A percentile compares a stretch with the other conserved stretches of the same genome.
Evolutionary conservation across 306 rosid genomes (phyloP).

Genomic region (Corylus heterophylla): DNA sequence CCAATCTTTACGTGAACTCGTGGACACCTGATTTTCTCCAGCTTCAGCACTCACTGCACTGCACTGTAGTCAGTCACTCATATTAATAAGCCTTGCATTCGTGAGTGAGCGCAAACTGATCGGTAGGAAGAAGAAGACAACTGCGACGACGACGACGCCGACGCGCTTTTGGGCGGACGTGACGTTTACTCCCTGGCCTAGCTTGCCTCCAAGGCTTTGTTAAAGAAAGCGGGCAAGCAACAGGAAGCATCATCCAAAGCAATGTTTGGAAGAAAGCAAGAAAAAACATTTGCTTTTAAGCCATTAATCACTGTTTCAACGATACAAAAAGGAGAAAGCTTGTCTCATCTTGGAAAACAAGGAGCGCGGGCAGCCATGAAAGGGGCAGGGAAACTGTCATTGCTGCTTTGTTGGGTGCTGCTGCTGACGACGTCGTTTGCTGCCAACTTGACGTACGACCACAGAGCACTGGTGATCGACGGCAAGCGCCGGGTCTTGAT

Average conservation of each 20-base stretch:
- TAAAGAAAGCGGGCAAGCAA: too few species aligned
- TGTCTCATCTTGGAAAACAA: neutral
- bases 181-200: neutral
- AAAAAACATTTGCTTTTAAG: neutral
- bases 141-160: neutral
- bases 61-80: too few species aligned
- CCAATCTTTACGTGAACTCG: too few species aligned
- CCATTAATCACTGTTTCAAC: too few species aligned
- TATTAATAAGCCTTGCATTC: too few species aligned
- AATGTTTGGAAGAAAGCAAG: constrained; percentile 24
- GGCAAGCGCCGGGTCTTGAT: constrained; percentile 78
- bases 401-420: constrained; percentile 39
- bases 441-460: constrained; percentile 74
- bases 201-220: constrained; percentile 20
- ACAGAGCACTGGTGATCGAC: constrained; percentile 75
- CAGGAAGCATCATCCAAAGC: too few species aligned
- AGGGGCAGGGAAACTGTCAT: constrained; percentile 25
- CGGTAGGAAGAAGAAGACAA: too few species aligned
- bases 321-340: too few species aligned
- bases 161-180: constrained; percentile 11
- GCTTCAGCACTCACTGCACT: too few species aligned
- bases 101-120: too few species aligned
- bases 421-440: constrained; percentile 44
- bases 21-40: too few species aligned
- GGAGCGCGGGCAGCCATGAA: constrained; percentile 39